These are phyloP conservation scores for Colletotrichum falcatum DNA, from an alignment of 2,329 filamentous ascomycete species.

Conservation along the genomic window DNA sequence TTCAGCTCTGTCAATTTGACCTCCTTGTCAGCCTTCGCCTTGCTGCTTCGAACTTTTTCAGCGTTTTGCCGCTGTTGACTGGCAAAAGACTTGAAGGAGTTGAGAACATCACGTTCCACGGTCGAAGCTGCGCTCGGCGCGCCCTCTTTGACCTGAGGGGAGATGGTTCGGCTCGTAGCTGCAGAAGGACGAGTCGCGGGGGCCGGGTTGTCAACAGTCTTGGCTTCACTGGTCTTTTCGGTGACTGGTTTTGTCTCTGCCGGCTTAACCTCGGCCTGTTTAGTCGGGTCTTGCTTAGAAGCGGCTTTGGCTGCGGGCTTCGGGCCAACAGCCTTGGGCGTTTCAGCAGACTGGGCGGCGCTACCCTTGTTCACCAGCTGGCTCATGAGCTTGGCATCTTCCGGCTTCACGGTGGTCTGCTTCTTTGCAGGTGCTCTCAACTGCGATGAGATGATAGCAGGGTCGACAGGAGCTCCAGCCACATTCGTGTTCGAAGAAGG, in stretches of 20 bases:
- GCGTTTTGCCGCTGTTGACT: slow-evolving; percentile 65
- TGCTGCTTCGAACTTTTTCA: slow-evolving; percentile 68
- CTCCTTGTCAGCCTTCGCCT: slow-evolving; percentile 82
- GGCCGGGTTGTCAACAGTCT: slow-evolving; percentile 39
- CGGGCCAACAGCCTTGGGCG: slow-evolving; percentile 20
- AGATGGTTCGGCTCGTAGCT: slow-evolving; percentile 55
- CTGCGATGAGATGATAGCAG: slow-evolving; percentile 91
- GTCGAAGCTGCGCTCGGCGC: slow-evolving; percentile 68
- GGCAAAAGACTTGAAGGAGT: slow-evolving; percentile 74
- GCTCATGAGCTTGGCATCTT: slow-evolving; percentile 42
- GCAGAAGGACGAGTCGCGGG: slow-evolving; percentile 51
- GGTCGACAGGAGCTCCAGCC: slow-evolving; percentile 82
- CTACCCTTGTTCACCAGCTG: slow-evolving; percentile 27
- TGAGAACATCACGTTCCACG: slow-evolving; percentile 71
- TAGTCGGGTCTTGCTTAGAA: slow-evolving; percentile 30
- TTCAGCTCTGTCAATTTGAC: slow-evolving; percentile 94
- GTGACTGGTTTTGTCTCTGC: slow-evolving; percentile 29
- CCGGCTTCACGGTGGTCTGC: slow-evolving; percentile 52
- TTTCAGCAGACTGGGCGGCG: slow-evolving; percentile 22
- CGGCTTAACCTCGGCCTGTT: slow-evolving; percentile 14
- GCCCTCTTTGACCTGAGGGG: slow-evolving; percentile 54
- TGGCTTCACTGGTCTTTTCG: slow-evolving; percentile 17
- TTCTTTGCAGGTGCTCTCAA: slow-evolving; percentile 65
- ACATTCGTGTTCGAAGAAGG: slow-evolving; percentile 80
- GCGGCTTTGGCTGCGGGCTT: slow-evolving; percentile 27